phyloP scores from a whole-genome alignment of 2,329 filamentous ascomycete species.

The Colletotrichum sp. region DNA sequence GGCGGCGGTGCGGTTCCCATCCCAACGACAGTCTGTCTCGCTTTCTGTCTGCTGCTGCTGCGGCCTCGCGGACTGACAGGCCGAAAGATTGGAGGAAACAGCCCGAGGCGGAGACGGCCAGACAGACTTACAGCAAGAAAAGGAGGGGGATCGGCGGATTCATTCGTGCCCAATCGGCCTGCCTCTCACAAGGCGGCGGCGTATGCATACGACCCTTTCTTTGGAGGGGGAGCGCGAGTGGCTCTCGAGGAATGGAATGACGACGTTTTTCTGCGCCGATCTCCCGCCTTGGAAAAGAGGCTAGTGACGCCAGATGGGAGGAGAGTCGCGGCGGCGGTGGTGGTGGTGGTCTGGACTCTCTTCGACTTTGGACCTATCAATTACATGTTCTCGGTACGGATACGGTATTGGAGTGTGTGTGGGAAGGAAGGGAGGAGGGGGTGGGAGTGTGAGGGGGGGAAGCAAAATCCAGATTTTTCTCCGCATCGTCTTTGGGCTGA shows the following conservation, averaged over 20 bases:
- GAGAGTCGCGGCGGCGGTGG: background rate
- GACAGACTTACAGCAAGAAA: too few species aligned
- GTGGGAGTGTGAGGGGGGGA: background rate
- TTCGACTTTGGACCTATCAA: background rate
- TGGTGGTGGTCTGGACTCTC: background rate
- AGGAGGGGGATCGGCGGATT: background rate
- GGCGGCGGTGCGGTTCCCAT: background rate
- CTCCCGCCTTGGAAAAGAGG: constrained; percentile 8
- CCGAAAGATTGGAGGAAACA: background rate
- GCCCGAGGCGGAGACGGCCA: background rate
- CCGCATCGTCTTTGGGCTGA: background rate
- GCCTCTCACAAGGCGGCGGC: background rate
- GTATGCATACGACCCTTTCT: background rate
- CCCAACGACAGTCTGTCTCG: background rate
- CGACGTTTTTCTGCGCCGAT: constrained; percentile 15
- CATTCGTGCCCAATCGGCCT: constrained; percentile 15
- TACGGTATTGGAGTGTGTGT: background rate
- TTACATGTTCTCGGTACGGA: background rate
- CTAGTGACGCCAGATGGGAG: constrained; percentile 11
- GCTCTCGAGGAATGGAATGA: background rate
- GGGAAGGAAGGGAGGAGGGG: background rate
- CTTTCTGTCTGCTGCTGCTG: background rate
- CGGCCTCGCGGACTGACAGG: background rate
- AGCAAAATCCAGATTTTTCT: background rate
- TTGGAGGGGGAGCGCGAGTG: background rate